Percentiles rank a stretch among this genome's conserved stretches.
These are phyloP conservation scores for Starmerella geochares DNA, from an alignment of 805 yeast species.

Conservation along the genomic window DNA sequence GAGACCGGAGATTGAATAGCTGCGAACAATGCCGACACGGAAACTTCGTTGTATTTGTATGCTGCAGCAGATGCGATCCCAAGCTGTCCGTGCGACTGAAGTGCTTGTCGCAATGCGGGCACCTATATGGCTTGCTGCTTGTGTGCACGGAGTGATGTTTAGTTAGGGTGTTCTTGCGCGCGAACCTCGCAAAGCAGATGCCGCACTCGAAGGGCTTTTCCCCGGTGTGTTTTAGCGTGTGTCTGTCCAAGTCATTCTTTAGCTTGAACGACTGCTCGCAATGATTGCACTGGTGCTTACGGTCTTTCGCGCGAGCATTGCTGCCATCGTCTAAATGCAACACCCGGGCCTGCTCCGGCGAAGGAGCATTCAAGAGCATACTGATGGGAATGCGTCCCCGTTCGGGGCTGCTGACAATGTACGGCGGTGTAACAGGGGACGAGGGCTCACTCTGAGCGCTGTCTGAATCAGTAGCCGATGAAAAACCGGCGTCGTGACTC, in stretches of 20 bases:
- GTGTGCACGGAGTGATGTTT: constrained; percentile 4
- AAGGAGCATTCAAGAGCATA: constrained; percentile 1
- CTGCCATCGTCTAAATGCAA: background rate
- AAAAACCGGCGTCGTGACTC: background rate
- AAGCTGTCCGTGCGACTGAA: constrained; percentile 1
- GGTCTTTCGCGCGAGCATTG: background rate
- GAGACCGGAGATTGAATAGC: constrained; percentile 2
- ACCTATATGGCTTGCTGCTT: background rate
- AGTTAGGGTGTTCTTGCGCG: constrained; percentile 4
- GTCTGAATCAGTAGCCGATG: background rate
- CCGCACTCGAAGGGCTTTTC: constrained; percentile 6
- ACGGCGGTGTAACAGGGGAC: background rate
- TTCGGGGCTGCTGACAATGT: background rate
- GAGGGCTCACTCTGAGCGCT: background rate
- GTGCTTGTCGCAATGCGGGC: background rate
- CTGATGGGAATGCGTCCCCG: constrained; percentile 1
- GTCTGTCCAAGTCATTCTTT: constrained; percentile 2
- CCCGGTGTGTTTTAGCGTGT: constrained; percentile 1
- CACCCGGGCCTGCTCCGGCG: background rate
- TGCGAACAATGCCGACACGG: constrained; percentile 5
- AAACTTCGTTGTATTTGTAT: background rate
- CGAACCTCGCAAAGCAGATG: constrained; percentile 1
- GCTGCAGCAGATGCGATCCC: constrained; percentile 1
- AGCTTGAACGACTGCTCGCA: constrained; percentile 3
- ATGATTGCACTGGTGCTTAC: background rate